These are phyloP conservation scores for Aspergillus sp. DNA, from an alignment of 2,329 filamentous ascomycete genomes.

Conservation along the genomic window DNA sequence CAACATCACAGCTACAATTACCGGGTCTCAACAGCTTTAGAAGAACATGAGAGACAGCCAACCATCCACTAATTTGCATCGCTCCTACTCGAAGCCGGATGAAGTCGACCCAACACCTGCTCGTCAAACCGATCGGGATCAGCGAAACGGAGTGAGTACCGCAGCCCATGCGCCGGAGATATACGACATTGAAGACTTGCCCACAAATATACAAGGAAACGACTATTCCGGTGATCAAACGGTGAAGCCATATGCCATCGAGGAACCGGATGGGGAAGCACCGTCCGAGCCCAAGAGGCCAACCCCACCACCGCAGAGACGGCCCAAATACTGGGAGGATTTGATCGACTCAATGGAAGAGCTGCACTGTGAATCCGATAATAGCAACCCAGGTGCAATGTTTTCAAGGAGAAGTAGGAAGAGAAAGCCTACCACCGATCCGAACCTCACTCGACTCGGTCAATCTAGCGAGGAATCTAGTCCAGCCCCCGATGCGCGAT, in stretches of 20 bases:
- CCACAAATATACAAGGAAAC: not conserved
- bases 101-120: not conserved
- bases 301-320: not conserved
- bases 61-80: not conserved
- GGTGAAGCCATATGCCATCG: conserved; percentile 41
- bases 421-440: conserved; percentile 30
- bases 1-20: not conserved
- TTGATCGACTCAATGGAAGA: conserved; percentile 34
- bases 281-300: not conserved
- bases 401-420: conserved; percentile 33
- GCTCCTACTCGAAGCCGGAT: not conserved
- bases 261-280: conserved; percentile 35
- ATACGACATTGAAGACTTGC: conserved; percentile 3
- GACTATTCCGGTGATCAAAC: conserved; percentile 26
- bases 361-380: conserved; percentile 30
- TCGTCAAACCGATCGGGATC: not conserved
- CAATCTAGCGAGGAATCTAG: not conserved
- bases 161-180: not conserved
- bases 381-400: conserved; percentile 7
- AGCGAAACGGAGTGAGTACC: not conserved
- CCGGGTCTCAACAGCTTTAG: not conserved
- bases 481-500: conserved; percentile 11
- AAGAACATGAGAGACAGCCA: not conserved
- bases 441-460: conserved; percentile 8
- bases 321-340: conserved; percentile 21